Evolutionary conservation across 768 basidiomycete genomes (phyloP).

Genomic region (Rhizopogon vesiculosus): DNA sequence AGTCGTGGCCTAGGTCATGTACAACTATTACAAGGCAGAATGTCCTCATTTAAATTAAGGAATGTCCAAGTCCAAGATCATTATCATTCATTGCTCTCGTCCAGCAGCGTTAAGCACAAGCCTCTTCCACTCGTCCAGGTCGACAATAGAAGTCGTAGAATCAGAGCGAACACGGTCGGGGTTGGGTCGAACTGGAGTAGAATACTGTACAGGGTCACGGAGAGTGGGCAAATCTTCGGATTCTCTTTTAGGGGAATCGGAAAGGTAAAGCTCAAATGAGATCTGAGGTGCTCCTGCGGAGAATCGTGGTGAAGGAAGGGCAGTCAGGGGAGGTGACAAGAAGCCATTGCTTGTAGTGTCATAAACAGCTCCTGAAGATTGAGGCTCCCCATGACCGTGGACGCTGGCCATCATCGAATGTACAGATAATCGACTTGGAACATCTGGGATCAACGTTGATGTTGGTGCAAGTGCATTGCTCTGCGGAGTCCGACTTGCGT

Average conservation of each 20-base stretch:
- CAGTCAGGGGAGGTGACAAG: conserved; percentile 5
- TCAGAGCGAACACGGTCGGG: conserved; percentile 1
- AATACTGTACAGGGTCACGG: background rate
- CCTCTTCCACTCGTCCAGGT: conserved; percentile 11
- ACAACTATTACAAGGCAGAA: no score
- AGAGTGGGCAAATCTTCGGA: conserved; percentile 2
- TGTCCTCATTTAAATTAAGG: background rate
- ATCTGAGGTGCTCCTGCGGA: background rate
- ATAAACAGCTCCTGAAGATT: background rate
- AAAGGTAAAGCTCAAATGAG: conserved; percentile 7
- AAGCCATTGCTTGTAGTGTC: background rate
- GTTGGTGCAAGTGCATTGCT: background rate
- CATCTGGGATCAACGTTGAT: background rate
- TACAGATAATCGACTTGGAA: background rate
- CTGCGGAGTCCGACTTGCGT: background rate
- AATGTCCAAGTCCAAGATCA: background rate
- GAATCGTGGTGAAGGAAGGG: conserved; percentile 3
- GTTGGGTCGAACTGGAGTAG: background rate
- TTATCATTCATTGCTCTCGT: background rate
- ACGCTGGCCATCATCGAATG: conserved; percentile 4
- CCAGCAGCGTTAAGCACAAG: conserved; percentile 12
- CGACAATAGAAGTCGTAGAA: conserved; percentile 5
- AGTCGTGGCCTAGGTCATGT: no score
- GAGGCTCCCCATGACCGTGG: conserved; percentile 1
- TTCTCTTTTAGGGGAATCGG: conserved; percentile 1